Base-by-base conservation (phyloP, 495 filamentous ascomycete genomes). In the Aspergillus incahuasiensis region DNA sequence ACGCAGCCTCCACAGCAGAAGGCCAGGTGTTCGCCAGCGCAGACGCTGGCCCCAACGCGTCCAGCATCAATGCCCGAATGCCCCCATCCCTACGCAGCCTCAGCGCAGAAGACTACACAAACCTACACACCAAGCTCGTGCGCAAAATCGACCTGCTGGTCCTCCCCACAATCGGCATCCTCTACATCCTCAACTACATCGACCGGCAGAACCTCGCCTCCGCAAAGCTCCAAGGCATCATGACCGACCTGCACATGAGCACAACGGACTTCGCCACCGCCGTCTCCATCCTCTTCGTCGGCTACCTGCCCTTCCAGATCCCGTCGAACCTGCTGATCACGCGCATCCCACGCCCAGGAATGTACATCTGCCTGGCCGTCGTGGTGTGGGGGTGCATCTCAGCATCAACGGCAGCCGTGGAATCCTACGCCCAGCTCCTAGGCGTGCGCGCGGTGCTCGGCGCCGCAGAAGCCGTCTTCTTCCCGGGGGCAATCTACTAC, bases 281-380 rank as follows among this genome's bases (percentile, higher is more conserved):
- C 6, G 56, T 71, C 15, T 68, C 64, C 11, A 69, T 69, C 32
- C 64, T 71, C n/a, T 65, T 65, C 38, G 64, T 67, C n/a, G 67
- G 74, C 6, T 83, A 82, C 60, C 57, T 82, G 15, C 65, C 80
- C 21, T 78, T 82, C 68, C 79, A 82, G 61, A 68, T 86, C 16
- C 83, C 82, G 1, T 82, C 78, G 9, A 85, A 85, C 56, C 63
- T 85, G 6, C 74, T 84, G 45, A 66, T 85, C 8, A 84, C 82
- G 49, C 61, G 60, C 25, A 47, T 71, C n/a, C 61, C 66, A 1
- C 32, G 32, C 12, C 66, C 68, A 2, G 72, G 61, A 16, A 61
- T 66, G 55, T 68, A 67, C 49, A 70, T 72, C 25, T 63, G 61
- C 52, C 58, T 63, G 32, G 74, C 70, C 25, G 75, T 80, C 57